Evolutionary conservation across 495 filamentous ascomycete species (phyloP).

Genomic region (Hyaloscypha hepaticicola): DNA sequence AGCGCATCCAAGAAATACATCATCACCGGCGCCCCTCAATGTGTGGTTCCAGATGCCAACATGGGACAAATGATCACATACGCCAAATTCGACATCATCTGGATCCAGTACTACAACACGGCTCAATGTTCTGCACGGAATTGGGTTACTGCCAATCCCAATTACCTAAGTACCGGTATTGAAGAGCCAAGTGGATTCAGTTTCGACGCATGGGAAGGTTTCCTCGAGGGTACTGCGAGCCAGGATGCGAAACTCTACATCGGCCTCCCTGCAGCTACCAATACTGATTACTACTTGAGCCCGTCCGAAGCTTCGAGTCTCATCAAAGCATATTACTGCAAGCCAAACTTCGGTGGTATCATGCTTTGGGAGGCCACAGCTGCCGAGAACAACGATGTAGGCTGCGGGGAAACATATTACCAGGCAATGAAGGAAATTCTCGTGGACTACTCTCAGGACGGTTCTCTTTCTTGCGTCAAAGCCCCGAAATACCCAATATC

Average conservation of each 20-base stretch:
- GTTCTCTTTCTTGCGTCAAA: too few species aligned
- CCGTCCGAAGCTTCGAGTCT: slow-evolving; percentile 46
- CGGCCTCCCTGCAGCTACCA: slow-evolving; percentile 31
- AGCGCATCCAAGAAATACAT: slow-evolving; percentile 46
- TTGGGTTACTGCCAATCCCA: slow-evolving; percentile 36
- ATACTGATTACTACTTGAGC: slow-evolving; percentile 33
- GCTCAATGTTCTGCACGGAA: slow-evolving; percentile 51
- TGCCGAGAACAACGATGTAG: background rate
- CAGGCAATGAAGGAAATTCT: too few species aligned
- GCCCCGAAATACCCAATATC: too few species aligned
- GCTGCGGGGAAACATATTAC: too few species aligned
- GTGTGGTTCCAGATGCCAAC: slow-evolving; percentile 51
- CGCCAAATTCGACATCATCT: slow-evolving; percentile 61
- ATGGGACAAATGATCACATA: slow-evolving; percentile 54
- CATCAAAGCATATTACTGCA: slow-evolving; percentile 47
- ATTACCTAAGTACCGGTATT: background rate
- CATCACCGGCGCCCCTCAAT: slow-evolving; percentile 58
- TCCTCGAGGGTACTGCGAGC: slow-evolving; percentile 33
- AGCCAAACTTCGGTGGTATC: slow-evolving; percentile 63
- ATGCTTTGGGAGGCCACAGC: slow-evolving; percentile 70
- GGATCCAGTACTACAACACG: slow-evolving; percentile 60
- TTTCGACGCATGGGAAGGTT: slow-evolving; percentile 39
- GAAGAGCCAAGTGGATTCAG: slow-evolving; percentile 5
- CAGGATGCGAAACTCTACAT: slow-evolving; percentile 45
- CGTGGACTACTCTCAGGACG: too few species aligned